phyloP scores from a whole-genome alignment of 2,329 filamentous ascomycete species.

The Blastomyces percursus region DNA sequence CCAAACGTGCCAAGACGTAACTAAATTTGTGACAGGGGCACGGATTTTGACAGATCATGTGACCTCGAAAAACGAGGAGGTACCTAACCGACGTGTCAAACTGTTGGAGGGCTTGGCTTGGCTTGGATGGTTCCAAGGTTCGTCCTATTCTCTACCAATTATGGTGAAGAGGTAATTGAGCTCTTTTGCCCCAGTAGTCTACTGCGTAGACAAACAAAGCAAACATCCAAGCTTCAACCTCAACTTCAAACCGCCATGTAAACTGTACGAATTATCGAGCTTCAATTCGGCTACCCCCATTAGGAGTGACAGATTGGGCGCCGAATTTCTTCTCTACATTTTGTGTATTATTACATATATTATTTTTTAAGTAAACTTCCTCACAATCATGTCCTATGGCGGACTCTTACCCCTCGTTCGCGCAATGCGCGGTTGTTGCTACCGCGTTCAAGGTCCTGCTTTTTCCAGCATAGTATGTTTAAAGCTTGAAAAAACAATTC shows the following conservation, averaged over 20 bases:
- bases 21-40: neutral
- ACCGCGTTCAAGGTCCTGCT: constrained; percentile 84
- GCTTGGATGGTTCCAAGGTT: no score
- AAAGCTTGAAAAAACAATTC: constrained; percentile 1
- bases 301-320: neutral
- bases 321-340: neutral
- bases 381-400: constrained; percentile 46
- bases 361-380: neutral
- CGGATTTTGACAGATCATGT: neutral
- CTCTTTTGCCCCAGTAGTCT: no score
- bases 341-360: neutral
- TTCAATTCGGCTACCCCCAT: neutral
- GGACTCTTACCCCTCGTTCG: constrained; percentile 73
- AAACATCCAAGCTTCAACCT: neutral
- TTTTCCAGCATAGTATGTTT: constrained; percentile 81
- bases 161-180: no score
- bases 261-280: neutral
- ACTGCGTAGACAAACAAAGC: constrained; percentile 6
- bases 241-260: neutral
- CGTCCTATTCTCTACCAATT: no score
- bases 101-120: no score
- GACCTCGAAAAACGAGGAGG: no score
- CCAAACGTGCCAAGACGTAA: neutral
- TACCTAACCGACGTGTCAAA: no score
- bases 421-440: constrained; percentile 76